A percentile compares a stretch with the other conserved stretches of the same genome.
These are phyloP conservation scores for Acer saccharum DNA, from an alignment of 345 rosid genomes.

Conservation along the genomic window DNA sequence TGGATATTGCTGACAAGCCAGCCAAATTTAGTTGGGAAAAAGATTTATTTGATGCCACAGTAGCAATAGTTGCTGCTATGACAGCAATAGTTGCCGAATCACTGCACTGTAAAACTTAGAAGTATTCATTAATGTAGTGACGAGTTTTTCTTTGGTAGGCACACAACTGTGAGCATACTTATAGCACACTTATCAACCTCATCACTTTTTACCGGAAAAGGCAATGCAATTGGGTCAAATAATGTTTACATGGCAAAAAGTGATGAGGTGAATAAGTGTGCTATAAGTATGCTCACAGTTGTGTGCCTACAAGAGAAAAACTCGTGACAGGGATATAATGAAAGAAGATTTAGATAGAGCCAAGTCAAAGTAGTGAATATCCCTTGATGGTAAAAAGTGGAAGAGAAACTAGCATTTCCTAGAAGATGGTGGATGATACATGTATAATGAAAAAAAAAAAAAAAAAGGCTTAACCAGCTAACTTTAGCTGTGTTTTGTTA, in stretches of 20 bases:
- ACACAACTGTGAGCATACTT: too few species aligned
- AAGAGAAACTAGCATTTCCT: constrained; percentile 23
- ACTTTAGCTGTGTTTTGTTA: constrained; percentile 25
- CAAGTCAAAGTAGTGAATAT: constrained; percentile 1
- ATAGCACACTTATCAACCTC: too few species aligned
- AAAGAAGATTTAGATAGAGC: constrained; percentile 13
- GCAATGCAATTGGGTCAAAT: too few species aligned
- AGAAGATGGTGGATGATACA: constrained; percentile 24
- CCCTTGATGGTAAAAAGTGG: constrained; percentile 13
- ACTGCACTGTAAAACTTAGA: background rate
- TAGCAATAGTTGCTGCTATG: background rate
- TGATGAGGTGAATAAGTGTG: too few species aligned
- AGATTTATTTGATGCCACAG: background rate
- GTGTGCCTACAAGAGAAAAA: too few species aligned
- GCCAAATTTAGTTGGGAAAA: constrained; percentile 19
- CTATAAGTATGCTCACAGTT: too few species aligned
- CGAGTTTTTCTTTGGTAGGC: too few species aligned
- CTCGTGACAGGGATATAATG: background rate
- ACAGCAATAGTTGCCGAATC: background rate
- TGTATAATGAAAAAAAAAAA: constrained; percentile 26
- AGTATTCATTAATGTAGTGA: background rate
- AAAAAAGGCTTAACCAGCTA: constrained; percentile 31
- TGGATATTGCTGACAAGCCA: constrained; percentile 20
- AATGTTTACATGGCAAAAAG: too few species aligned
- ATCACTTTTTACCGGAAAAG: too few species aligned